Evolutionary conservation across 2,329 filamentous ascomycete genomes (phyloP).

Genomic region (Ophiocordyceps unilateralis): DNA sequence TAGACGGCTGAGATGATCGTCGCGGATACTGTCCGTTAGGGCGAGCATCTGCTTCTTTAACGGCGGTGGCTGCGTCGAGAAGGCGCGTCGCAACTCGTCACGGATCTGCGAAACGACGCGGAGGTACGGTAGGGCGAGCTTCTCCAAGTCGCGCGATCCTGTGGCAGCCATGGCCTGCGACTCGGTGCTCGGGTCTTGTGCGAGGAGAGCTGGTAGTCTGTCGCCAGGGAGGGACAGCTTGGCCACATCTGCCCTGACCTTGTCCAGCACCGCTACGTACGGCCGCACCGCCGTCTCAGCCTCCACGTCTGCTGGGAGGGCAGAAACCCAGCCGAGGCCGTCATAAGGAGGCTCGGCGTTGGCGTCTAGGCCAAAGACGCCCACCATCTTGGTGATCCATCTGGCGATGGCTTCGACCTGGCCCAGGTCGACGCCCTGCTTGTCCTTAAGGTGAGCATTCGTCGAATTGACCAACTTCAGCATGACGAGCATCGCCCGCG

Average conservation of each 20-base stretch:
- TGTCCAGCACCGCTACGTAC: constrained; percentile 26
- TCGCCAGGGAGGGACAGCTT: constrained; percentile 31
- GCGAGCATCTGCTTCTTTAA: constrained; percentile 55
- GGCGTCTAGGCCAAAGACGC: constrained; percentile 66
- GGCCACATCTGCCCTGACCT: constrained; percentile 27
- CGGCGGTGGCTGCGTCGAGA: constrained; percentile 24
- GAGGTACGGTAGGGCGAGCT: constrained; percentile 36
- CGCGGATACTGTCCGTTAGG: constrained; percentile 66
- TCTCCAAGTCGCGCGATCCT: constrained; percentile 33
- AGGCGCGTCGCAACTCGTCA: constrained; percentile 42
- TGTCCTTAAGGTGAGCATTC: constrained; percentile 41
- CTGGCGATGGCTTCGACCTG: constrained; percentile 42
- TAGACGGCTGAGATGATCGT: constrained; percentile 63
- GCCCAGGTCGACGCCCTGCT: constrained; percentile 26
- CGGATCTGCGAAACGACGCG: constrained; percentile 38
- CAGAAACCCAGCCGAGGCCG: constrained; percentile 37
- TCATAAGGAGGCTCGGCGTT: constrained; percentile 36
- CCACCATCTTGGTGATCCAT: constrained; percentile 71
- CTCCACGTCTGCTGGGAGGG: constrained; percentile 21
- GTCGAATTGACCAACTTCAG: constrained; percentile 61
- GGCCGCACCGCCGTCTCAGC: constrained; percentile 28
- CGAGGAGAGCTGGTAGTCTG: constrained; percentile 23
- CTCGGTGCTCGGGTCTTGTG: constrained; percentile 25
- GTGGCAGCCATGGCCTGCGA: constrained; percentile 25
- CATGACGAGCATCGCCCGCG: constrained; percentile 61